phyloP scores from a whole-genome alignment of 208 protist species.

The Trypanosoma lewisi region DNA sequence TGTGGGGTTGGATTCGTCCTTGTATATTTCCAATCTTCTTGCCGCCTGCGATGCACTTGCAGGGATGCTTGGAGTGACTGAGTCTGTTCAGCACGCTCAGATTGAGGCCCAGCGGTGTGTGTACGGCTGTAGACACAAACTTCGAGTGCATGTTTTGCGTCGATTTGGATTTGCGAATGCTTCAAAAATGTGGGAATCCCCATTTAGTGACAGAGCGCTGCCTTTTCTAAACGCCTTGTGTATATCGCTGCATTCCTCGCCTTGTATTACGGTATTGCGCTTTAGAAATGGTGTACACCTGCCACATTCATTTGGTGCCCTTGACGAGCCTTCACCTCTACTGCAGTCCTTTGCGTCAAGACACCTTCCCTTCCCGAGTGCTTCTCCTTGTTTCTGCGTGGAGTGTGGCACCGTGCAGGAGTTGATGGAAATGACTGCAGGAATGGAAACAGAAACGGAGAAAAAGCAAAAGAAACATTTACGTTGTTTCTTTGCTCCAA shows the following conservation, averaged over 20 bases:
- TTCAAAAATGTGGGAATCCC: constrained; percentile 18
- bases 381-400: constrained; percentile 20
- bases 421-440: constrained; percentile 3
- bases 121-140: constrained; percentile 22
- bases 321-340: constrained; percentile 13
- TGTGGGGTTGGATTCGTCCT: constrained; percentile 35
- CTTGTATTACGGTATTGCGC: constrained; percentile 16
- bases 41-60: constrained; percentile 37
- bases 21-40: constrained; percentile 36
- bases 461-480: background rate
- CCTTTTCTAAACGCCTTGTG: constrained; percentile 34
- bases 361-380: constrained; percentile 7
- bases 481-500: constrained; percentile 7
- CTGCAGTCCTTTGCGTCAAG: constrained; percentile 8
- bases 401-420: constrained; percentile 31
- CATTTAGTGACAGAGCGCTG: constrained; percentile 21
- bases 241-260: constrained; percentile 14
- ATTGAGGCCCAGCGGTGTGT: constrained; percentile 14
- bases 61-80: constrained; percentile 20
- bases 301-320: constrained; percentile 22
- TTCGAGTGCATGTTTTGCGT: constrained; percentile 25
- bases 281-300: constrained; percentile 18
- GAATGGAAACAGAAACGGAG: background rate
- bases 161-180: constrained; percentile 28
- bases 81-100: background rate